Evolutionary conservation across 441 rosid genomes (phyloP).

Genomic region (Sinapis alba): DNA sequence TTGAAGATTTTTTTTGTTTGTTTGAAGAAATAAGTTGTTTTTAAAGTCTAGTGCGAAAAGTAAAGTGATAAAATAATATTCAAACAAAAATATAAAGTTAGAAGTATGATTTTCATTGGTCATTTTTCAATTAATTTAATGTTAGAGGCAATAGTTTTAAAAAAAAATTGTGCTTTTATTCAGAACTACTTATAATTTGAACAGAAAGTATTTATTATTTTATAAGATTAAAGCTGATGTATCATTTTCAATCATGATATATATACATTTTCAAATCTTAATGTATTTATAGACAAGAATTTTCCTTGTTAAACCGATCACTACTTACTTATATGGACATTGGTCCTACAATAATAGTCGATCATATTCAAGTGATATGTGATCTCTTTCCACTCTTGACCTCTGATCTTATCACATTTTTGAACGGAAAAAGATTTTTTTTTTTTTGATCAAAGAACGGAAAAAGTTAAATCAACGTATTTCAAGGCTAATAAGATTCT

Average conservation of each 20-base stretch:
- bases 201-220: too few relatives aligned
- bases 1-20: neutral
- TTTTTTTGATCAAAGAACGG: too few relatives aligned
- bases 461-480: neutral
- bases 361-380: neutral
- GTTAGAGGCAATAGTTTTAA: neutral
- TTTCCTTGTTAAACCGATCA: neutral
- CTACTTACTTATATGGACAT: neutral
- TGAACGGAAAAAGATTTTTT: neutral
- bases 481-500: neutral
- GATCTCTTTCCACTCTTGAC: conserved; percentile 1
- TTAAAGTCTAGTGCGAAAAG: neutral
- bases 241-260: neutral
- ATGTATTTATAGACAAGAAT: neutral
- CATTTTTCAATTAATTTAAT: neutral
- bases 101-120: neutral
- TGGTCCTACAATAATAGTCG: neutral
- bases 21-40: neutral
- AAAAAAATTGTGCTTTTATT: too few relatives aligned
- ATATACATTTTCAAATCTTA: neutral
- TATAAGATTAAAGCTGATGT: neutral
- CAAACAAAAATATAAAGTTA: neutral
- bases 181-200: too few relatives aligned
- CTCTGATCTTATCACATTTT: neutral
- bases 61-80: neutral